phyloP scores from a whole-genome alignment of 2,329 filamentous ascomycete genomes.

The Pestalotiopsis sp. region DNA sequence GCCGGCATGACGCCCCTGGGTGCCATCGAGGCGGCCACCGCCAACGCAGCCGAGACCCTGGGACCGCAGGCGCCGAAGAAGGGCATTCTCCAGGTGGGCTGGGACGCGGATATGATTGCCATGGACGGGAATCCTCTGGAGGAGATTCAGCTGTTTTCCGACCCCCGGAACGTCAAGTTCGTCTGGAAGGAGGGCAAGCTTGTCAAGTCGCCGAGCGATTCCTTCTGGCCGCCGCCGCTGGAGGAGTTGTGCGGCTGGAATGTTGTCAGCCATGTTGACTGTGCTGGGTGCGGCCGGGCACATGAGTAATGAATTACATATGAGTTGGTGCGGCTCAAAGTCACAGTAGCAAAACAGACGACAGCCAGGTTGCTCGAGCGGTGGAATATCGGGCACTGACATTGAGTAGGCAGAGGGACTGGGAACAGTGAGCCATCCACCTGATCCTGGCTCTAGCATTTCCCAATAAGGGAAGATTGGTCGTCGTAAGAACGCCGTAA shows the following conservation, averaged over 20 bases:
- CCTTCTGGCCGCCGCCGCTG: not conserved
- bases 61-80: slow-evolving; percentile 44
- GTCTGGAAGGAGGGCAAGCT: slow-evolving; percentile 44
- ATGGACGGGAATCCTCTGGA: slow-evolving; percentile 44
- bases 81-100: slow-evolving; percentile 46
- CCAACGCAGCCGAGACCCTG: slow-evolving; percentile 45
- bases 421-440: no score
- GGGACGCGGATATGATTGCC: slow-evolving; percentile 51
- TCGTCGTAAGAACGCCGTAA: no score
- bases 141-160: slow-evolving; percentile 41
- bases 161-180: slow-evolving; percentile 43
- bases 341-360: not conserved
- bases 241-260: not conserved
- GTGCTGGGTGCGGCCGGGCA: not conserved
- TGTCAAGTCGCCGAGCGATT: slow-evolving; percentile 33
- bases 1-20: slow-evolving; percentile 51
- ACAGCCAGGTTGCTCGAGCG: not conserved
- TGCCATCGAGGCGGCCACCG: slow-evolving; percentile 54
- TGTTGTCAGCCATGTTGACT: not conserved
- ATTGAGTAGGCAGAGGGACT: no score
- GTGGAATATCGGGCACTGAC: no score
- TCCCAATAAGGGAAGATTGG: no score
- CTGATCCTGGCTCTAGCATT: no score
- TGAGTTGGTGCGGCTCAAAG: not conserved
- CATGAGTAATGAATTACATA: not conserved